These are phyloP conservation scores for Sporobolomyces phaffii DNA, from an alignment of 768 basidiomycete species.

Conservation along the genomic window DNA sequence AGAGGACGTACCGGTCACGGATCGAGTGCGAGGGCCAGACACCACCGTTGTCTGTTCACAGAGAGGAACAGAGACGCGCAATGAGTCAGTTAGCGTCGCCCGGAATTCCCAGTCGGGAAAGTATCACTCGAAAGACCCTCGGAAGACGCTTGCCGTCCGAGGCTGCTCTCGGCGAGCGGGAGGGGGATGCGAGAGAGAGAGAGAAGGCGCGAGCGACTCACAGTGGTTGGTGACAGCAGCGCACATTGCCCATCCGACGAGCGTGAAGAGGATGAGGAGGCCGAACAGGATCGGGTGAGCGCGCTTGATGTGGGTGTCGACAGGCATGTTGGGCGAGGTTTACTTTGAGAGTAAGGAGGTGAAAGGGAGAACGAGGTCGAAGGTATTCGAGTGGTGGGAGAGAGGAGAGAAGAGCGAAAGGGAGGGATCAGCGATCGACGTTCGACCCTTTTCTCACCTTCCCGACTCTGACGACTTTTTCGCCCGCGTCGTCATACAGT, in stretches of 20 bases:
- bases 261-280: slow-evolving; percentile 30
- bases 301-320: slow-evolving; percentile 33
- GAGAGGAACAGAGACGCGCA: background rate
- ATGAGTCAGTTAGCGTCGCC: background rate
- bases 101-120: background rate
- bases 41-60: slow-evolving; percentile 18
- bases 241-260: slow-evolving; percentile 26
- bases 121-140: too few species aligned
- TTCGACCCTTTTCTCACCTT: too few species aligned
- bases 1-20: slow-evolving; percentile 15
- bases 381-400: background rate
- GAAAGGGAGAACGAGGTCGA: background rate
- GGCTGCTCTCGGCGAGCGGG: too few species aligned
- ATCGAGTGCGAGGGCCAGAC: slow-evolving; percentile 23
- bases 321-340: background rate
- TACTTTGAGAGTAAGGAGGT: background rate
- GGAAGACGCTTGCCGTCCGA: too few species aligned
- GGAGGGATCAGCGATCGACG: too few species aligned
- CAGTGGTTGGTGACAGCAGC: slow-evolving; percentile 24
- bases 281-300: slow-evolving; percentile 33
- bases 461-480: too few species aligned
- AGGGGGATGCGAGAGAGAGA: background rate
- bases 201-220: background rate
- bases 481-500: too few species aligned
- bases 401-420: too few species aligned